phyloP scores from a whole-genome alignment of 1,284 basidiomycete species.

The Salmacisia buchloeana region DNA sequence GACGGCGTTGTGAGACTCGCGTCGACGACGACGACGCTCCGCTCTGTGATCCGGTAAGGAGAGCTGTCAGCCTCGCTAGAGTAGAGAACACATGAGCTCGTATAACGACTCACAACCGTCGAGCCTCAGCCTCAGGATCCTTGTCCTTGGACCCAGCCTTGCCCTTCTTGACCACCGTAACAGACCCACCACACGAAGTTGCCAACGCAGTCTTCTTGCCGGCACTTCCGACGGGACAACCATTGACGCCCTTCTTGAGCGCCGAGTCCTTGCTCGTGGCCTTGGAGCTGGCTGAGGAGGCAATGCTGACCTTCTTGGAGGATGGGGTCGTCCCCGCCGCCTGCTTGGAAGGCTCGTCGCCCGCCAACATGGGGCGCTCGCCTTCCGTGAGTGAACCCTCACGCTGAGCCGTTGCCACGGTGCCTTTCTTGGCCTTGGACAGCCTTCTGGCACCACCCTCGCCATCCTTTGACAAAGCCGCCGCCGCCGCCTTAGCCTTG shows the following conservation, averaged over 20 bases:
- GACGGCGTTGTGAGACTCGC: constrained; percentile 85
- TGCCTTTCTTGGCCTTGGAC: no score
- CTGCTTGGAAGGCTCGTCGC: neutral
- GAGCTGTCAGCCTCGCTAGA: neutral
- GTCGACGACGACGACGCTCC: constrained; percentile 69
- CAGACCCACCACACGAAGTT: neutral
- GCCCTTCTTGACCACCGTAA: neutral
- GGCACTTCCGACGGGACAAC: no score
- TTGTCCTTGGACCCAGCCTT: neutral
- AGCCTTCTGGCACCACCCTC: no score
- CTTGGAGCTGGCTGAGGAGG: constrained; percentile 13
- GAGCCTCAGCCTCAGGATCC: constrained; percentile 24
- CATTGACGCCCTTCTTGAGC: no score
- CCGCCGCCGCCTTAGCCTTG: neutral
- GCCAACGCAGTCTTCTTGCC: neutral
- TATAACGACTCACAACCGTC: constrained; percentile 13
- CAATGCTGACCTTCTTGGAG: neutral
- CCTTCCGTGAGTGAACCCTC: neutral
- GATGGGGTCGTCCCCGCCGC: neutral
- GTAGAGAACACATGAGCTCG: neutral
- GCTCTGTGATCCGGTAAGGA: constrained; percentile 10
- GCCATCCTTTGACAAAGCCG: neutral
- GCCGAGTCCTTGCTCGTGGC: no score
- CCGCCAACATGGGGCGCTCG: neutral
- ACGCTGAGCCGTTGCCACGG: neutral